phyloP scores from a whole-genome alignment of 2,329 filamentous ascomycete species.

The Cordyceps cateniannulata region DNA sequence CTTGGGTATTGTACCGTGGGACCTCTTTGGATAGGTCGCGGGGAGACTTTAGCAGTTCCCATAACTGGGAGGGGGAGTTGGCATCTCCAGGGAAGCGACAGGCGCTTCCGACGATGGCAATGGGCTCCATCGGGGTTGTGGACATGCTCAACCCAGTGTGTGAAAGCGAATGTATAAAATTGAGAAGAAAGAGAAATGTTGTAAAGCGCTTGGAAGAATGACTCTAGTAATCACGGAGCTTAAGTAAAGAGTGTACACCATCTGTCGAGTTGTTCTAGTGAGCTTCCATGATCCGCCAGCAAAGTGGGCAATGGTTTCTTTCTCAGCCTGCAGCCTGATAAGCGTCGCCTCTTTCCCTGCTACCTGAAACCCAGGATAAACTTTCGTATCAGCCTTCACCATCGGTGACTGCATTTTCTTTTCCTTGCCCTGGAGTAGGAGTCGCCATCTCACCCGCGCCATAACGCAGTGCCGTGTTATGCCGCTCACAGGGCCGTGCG shows the following conservation, averaged over 20 bases:
- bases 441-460: not conserved
- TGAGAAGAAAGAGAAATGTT: not conserved
- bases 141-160: not conserved
- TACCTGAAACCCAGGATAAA: not conserved
- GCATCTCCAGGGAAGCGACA: conserved; percentile 14
- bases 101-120: conserved; percentile 15
- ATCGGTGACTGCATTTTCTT: not conserved
- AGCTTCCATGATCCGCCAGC: not conserved
- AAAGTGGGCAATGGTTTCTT: too few relatives aligned
- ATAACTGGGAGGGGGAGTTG: conserved; percentile 11
- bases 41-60: conserved; percentile 12
- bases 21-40: conserved; percentile 20
- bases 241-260: not conserved
- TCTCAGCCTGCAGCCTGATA: not conserved
- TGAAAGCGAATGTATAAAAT: not conserved
- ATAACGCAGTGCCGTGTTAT: not conserved
- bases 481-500: too few relatives aligned
- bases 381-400: not conserved
- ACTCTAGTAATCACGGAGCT: not conserved
- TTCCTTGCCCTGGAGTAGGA: not conserved
- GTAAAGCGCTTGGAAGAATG: too few relatives aligned
- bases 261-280: too few relatives aligned
- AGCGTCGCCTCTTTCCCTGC: not conserved
- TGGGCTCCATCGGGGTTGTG: conserved; percentile 2
- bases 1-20: conserved; percentile 18